Base-by-base conservation (phyloP, 2,329 filamentous ascomycete species). In the Graphilbum sp. region DNA sequence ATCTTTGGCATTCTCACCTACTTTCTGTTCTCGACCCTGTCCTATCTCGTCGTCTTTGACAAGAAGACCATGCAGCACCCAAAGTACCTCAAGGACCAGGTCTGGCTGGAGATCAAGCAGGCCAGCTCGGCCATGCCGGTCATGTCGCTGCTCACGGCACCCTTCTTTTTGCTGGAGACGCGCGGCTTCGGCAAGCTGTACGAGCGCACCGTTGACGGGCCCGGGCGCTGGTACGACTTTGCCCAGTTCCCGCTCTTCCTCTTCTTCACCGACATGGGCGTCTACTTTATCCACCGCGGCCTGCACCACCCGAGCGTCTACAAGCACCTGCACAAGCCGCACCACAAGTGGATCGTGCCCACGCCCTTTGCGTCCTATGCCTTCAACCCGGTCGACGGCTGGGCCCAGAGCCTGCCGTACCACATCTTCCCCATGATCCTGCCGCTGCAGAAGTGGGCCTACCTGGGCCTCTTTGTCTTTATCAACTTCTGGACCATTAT, bases 321-420 rank as follows among this genome's bases (percentile, higher is more conserved):
- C 72, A 92, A 87, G 66, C 66, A 67, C 47, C 69, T 95, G 36
- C 88, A 96, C 72, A 96, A 96, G 73, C 79, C 86, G 47, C 88
- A 96, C 62, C 88, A 96, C 75, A 95, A 94, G 66, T 96, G 88
- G 88, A 95, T 96, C 61, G 92, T 95, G 84, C 88, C 88, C 3
- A 93, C 85, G 3, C 88, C 88, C 1, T 95, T 75, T 56, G 87
- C 88, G 32, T 86, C 79, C 49, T 82, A 94, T 54, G 88, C 88
- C 41, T 96, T 96, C 71, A 86, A 96, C 64, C 87, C 88, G 1
- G 57, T 95, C 37, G 88, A 96, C 54, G 88, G 88, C 52, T 95
- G 79, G 61, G 70, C 76, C 11, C 88, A 96, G 64, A 82, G 80
- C 43, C 56, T 93, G 34, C 88, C 88, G 1, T 96, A 96, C 63